phyloP scores from a whole-genome alignment of 306 rosid species.

The Cucurbita argyrosperma region DNA sequence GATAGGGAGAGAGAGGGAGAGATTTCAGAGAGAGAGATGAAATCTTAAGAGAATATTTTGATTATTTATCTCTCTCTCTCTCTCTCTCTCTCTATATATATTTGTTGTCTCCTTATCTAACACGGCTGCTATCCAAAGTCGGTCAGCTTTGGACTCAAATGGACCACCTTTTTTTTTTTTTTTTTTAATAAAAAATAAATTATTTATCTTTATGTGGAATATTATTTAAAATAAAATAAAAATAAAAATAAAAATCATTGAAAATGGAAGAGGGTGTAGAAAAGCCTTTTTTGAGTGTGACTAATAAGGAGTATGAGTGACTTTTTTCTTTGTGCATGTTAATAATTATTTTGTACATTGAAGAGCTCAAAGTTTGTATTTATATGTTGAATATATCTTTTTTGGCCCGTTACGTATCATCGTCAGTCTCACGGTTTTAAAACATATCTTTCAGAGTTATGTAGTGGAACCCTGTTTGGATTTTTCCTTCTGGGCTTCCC shows the following conservation, averaged over 20 bases:
- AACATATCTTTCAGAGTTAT: too few species aligned
- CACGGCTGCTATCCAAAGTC: conserved; percentile 56
- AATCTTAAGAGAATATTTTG: conserved; percentile 22
- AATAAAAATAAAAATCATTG: background rate
- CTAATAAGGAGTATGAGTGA: background rate
- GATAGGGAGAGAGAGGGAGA: background rate
- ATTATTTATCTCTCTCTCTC: conserved; percentile 5
- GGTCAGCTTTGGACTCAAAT: conserved; percentile 60
- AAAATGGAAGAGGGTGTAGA: background rate
- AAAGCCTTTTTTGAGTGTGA: background rate
- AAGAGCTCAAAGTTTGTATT: background rate
- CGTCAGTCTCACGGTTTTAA: too few species aligned
- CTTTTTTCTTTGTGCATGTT: background rate
- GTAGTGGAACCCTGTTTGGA: too few species aligned
- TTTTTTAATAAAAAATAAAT: too few species aligned
- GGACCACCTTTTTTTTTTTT: conserved; percentile 24
- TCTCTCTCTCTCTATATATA: conserved; percentile 9
- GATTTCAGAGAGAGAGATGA: conserved; percentile 17
- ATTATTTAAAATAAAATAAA: too few species aligned
- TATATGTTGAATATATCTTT: background rate
- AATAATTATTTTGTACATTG: background rate
- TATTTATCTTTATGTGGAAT: background rate
- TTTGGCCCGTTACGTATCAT: too few species aligned
- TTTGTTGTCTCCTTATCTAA: conserved; percentile 42
- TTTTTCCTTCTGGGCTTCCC: too few species aligned